Evolutionary conservation across 352 stramenopile genomes (phyloP).

Genomic region (Pythium utonaiense): DNA sequence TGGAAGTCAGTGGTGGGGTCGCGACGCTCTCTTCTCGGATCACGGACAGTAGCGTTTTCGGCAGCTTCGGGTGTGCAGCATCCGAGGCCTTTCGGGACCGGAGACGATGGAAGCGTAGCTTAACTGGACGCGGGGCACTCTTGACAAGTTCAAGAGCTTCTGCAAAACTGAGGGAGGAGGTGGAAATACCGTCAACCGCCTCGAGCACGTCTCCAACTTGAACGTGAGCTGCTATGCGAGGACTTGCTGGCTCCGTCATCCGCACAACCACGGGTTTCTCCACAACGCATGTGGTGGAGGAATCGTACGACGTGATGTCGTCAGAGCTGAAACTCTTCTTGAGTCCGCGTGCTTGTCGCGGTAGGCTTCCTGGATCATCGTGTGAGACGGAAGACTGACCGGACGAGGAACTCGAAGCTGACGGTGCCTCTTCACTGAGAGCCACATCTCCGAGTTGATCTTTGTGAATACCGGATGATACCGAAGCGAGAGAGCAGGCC

Average conservation of each 20-base stretch:
- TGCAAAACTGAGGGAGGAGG: constrained; percentile 58
- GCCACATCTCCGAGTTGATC: background rate
- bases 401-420: background rate
- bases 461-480: constrained; percentile 10
- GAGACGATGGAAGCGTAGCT: constrained; percentile 55
- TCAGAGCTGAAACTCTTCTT: constrained; percentile 62
- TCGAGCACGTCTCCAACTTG: constrained; percentile 67
- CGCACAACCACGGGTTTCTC: constrained; percentile 49
- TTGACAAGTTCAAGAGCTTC: constrained; percentile 53
- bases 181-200: constrained; percentile 69
- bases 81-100: constrained; percentile 16
- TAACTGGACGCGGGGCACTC: constrained; percentile 51
- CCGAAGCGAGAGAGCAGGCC: constrained; percentile 7
- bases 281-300: constrained; percentile 35
- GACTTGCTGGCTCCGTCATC: constrained; percentile 6
- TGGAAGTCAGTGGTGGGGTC: constrained; percentile 31
- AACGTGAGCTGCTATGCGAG: constrained; percentile 16
- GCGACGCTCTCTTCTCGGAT: background rate
- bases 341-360: background rate
- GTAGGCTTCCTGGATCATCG: background rate
- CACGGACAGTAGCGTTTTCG: background rate
- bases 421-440: constrained; percentile 23
- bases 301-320: constrained; percentile 40
- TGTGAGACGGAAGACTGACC: background rate
- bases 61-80: background rate